Conservation (phyloP, 2,329 filamentous ascomycete species). For the Colletotrichum truncatum region DNA sequence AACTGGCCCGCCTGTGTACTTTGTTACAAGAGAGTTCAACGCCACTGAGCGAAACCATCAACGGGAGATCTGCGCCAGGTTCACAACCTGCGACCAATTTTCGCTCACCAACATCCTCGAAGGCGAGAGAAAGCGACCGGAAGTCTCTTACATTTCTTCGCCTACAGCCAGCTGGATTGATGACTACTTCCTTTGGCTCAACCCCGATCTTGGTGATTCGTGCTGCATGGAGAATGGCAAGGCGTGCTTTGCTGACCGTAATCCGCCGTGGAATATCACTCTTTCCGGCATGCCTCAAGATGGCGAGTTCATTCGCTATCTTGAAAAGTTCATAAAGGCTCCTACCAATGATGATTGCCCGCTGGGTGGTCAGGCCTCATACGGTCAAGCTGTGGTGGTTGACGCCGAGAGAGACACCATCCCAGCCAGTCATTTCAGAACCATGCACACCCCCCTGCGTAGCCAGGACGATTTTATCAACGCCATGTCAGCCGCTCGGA, state of each 20-base stretch:
- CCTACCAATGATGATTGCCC: conserved; percentile 88
- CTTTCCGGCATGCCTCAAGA: conserved; percentile 92
- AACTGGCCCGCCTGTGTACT: conserved; percentile 93
- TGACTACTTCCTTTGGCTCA: conserved; percentile 89
- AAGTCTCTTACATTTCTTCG: conserved; percentile 87
- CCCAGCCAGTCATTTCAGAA: conserved; percentile 89
- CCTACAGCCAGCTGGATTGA: conserved; percentile 95
- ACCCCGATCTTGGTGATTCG: conserved; percentile 79
- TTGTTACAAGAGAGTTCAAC: conserved; percentile 86
- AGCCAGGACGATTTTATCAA: conserved; percentile 93
- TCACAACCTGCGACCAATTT: conserved; percentile 84
- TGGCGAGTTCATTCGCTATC: conserved; percentile 88
- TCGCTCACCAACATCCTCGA: conserved; percentile 92
- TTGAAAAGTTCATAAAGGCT: conserved; percentile 82
- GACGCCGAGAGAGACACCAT: conserved; percentile 74
- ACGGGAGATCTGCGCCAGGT: conserved; percentile 88
- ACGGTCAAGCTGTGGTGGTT: conserved; percentile 84
- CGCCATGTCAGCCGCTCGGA: conserved; percentile 87
- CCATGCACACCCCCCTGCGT: conserved; percentile 84
- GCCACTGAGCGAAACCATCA: conserved; percentile 80
- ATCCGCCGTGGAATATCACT: conserved; percentile 89
- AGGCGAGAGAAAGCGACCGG: conserved; percentile 88
- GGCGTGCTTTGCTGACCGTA: conserved; percentile 81
- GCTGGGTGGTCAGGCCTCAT: conserved; percentile 87
- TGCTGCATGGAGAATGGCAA: conserved; percentile 77